These are phyloP conservation scores for Aspergillus vadensis DNA, from an alignment of 2,329 filamentous ascomycete genomes.

Conservation along the genomic window DNA sequence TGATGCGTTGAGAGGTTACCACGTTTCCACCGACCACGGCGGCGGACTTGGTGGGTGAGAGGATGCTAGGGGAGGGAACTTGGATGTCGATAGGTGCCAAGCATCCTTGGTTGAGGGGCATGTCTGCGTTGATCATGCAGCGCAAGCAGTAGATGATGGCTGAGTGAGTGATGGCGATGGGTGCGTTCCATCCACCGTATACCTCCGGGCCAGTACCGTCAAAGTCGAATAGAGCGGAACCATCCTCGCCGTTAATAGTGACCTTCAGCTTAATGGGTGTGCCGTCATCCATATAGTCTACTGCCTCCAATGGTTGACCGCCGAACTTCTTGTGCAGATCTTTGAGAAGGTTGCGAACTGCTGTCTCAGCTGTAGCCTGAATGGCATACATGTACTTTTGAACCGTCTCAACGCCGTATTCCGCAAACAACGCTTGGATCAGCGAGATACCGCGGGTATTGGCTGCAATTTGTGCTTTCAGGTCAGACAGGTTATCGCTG, in stretches of 20 bases:
- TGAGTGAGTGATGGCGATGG: constrained; percentile 77
- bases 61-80: constrained; percentile 69
- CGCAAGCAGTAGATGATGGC: constrained; percentile 86
- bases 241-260: constrained; percentile 71
- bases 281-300: constrained; percentile 87
- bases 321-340: constrained; percentile 69
- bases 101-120: constrained; percentile 85
- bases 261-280: constrained; percentile 74
- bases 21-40: constrained; percentile 85
- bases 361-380: constrained; percentile 75
- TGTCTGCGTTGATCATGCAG: constrained; percentile 76
- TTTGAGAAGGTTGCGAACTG: constrained; percentile 73
- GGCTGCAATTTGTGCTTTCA: constrained; percentile 83
- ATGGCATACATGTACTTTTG: constrained; percentile 84
- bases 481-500: constrained; percentile 80
- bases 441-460: constrained; percentile 83
- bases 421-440: constrained; percentile 72
- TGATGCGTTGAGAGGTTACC: constrained; percentile 75
- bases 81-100: constrained; percentile 73
- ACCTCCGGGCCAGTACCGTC: constrained; percentile 76
- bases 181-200: constrained; percentile 78
- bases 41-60: constrained; percentile 73
- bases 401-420: constrained; percentile 76
- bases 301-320: constrained; percentile 69
- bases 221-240: constrained; percentile 78